Percentiles rank a stretch among this genome's conserved stretches.
Conservation (phyloP, 2,329 filamentous ascomycete species). For the Aureobasidium sp. region DNA sequence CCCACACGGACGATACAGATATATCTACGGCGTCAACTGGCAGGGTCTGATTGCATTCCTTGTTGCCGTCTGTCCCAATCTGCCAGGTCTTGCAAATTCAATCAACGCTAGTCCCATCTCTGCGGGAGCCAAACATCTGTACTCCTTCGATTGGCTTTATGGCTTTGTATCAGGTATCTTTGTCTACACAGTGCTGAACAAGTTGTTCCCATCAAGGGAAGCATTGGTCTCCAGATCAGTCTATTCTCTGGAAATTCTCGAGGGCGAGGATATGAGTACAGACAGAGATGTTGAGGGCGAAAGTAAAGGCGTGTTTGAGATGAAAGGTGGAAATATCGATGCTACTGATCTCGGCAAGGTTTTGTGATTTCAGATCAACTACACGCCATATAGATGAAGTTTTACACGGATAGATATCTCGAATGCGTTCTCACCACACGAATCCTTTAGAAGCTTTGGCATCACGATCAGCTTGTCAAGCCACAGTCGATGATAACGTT, state of each 20-base stretch:
- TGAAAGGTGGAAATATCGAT: conserved; percentile 6
- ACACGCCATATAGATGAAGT: too few species aligned
- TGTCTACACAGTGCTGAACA: conserved; percentile 45
- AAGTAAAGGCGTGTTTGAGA: not conserved
- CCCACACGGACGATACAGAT: conserved; percentile 44
- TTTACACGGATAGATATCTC: too few species aligned
- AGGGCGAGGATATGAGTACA: not conserved
- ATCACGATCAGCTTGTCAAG: conserved; percentile 17
- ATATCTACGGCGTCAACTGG: conserved; percentile 52
- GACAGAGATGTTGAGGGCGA: not conserved
- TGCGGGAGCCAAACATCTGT: conserved; percentile 19
- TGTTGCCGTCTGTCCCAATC: conserved; percentile 49
- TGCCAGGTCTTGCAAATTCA: conserved; percentile 41
- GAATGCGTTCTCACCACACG: too few species aligned
- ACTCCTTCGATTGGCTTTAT: conserved; percentile 57
- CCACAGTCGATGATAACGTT: conserved; percentile 48
- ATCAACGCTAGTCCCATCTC: conserved; percentile 18
- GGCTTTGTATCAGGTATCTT: conserved; percentile 51
- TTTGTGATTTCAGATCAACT: not conserved
- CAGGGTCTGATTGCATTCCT: conserved; percentile 52
- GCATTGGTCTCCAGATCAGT: not conserved
- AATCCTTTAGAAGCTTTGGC: not conserved
- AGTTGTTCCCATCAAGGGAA: not conserved
- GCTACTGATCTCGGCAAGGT: conserved; percentile 4
- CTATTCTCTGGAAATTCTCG: conserved; percentile 4